Evolutionary conservation across 768 basidiomycete genomes (phyloP).

Genomic region (Thelephora ganbajun): DNA sequence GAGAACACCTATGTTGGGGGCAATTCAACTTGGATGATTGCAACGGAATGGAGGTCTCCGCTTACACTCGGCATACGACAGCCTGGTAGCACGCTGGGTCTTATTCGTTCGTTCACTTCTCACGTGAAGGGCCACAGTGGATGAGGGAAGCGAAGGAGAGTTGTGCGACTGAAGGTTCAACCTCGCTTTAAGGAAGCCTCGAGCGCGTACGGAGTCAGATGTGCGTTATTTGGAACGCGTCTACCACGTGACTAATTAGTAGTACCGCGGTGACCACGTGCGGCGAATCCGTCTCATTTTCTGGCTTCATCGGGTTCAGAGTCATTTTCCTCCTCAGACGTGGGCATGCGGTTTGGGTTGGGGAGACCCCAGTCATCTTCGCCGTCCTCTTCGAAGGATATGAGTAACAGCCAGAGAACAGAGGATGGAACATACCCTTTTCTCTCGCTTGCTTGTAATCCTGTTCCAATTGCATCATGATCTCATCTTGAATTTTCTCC

Average conservation of each 20-base stretch:
- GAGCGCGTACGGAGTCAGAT: background rate
- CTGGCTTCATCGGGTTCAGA: too few relatives aligned
- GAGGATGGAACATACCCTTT: background rate
- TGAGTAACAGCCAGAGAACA: background rate
- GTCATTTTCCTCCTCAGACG: too few relatives aligned
- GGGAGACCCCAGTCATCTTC: background rate
- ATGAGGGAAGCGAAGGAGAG: background rate
- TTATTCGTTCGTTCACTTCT: constrained; percentile 18
- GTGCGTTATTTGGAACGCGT: background rate
- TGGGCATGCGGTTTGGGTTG: background rate
- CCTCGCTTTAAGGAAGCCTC: background rate
- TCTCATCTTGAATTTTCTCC: background rate
- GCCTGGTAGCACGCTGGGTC: constrained; percentile 12
- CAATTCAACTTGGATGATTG: background rate
- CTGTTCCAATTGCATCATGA: background rate
- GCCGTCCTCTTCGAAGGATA: background rate
- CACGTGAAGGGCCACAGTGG: constrained; percentile 11
- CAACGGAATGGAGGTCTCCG: constrained; percentile 3
- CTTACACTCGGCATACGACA: constrained; percentile 29
- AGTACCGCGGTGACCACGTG: background rate
- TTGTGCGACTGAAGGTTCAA: background rate
- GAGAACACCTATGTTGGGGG: constrained; percentile 27
- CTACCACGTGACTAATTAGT: background rate
- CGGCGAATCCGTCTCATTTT: background rate
- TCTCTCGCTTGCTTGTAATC: background rate